Evolutionary conservation across 2,329 filamentous ascomycete genomes (phyloP).

Genomic region (Aspergillus ochraceus): DNA sequence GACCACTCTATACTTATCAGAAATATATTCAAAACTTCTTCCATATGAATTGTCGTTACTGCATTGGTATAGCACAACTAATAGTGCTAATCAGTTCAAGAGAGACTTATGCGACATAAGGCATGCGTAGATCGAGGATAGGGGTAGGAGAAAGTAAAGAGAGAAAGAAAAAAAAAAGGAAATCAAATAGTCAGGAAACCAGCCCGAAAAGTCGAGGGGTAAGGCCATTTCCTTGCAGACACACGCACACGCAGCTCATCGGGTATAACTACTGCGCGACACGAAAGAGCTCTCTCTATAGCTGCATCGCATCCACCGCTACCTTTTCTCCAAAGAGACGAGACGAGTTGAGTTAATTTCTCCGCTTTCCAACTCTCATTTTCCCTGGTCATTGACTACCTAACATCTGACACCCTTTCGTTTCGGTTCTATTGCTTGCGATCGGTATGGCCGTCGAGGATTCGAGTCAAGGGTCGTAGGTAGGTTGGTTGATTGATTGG

Average conservation of each 20-base stretch:
- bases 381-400: not conserved
- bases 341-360: not conserved
- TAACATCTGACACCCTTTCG: not conserved
- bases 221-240: not conserved
- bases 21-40: not conserved
- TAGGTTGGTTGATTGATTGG: not conserved
- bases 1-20: not conserved
- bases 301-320: not conserved
- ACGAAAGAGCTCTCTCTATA: not conserved
- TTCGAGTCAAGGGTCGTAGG: not conserved
- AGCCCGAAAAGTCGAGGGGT: not conserved
- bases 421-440: not conserved
- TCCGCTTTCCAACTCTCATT: not conserved
- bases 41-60: slow-evolving; percentile 7
- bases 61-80: slow-evolving; percentile 4
- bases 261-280: not conserved
- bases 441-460: not conserved
- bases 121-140: not conserved
- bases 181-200: not conserved
- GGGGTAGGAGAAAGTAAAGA: too few relatives aligned
- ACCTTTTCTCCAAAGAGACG: not conserved
- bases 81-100: not conserved
- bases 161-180: not conserved
- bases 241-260: not conserved
- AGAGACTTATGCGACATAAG: not conserved